Base-by-base conservation (phyloP, 352 stramenopile species). In the Phytopythium sindhum region DNA sequence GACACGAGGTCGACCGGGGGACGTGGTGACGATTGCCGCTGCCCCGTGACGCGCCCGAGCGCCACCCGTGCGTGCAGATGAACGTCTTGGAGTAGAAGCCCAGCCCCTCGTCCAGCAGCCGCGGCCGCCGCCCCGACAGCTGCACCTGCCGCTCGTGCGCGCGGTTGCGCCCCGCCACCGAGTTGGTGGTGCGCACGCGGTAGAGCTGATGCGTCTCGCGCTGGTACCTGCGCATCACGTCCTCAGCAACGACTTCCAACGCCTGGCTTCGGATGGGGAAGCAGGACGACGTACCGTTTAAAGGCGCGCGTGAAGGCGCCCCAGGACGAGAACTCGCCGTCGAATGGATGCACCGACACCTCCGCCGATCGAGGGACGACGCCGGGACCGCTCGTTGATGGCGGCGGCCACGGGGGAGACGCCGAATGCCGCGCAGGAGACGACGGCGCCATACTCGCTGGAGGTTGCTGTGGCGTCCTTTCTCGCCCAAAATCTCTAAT, bases 131-230 rank as follows among this genome's bases (percentile, higher is more conserved):
- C 11, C 48, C 48, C 24, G 23, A 35, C 48, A 11, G 19, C 24
- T 35, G 24, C 48, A 24, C 48, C 48, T 37, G 48, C 48, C 48
- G 48, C 48, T 55, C 48, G 48, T 12, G 23, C 48, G 48, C 48
- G 48, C 48, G 48, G 48, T 55, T 55, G 0, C 48, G 24, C 12
- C 28, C 15, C n/a, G 48, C 48, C 48, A 55, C 48, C 48, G 48
- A 55, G 24, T 55, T 55, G 48, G 48, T 55, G 24, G 48, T 55
- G 48, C 48, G 48, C 28, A 55, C 48, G 48, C 48, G 48, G 48
- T 55, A 55, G 24, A 55, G n/a, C 24, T 55, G 48, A 11, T 23
- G 17, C 48, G 48, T 55, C 11, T 31, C 48, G 48, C 48, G 48
- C 48, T 55, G 48, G 24, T 55, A 55, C 48, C 28, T 35, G 48